phyloP scores from a whole-genome alignment of 176 grass and related monocot species.

The Tillandsia fasciculata region DNA sequence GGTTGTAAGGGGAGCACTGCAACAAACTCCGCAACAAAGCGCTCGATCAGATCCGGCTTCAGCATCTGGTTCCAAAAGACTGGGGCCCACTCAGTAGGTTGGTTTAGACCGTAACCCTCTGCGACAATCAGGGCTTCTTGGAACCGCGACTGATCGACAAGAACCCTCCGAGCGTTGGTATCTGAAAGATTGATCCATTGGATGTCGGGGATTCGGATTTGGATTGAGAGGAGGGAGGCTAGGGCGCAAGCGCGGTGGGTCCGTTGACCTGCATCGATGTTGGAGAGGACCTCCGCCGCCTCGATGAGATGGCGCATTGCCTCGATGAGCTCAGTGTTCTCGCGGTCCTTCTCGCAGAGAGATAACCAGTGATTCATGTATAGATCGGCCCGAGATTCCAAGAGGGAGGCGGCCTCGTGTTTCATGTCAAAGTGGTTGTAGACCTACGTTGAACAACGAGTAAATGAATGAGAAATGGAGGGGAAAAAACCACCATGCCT shows the following conservation, averaged over 20 bases:
- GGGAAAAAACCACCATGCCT: background rate
- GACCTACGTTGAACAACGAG: constrained; percentile 33
- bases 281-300: constrained; percentile 74
- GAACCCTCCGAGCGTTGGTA: constrained; percentile 53
- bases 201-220: constrained; percentile 85
- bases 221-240: constrained; percentile 78
- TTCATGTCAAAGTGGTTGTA: constrained; percentile 97
- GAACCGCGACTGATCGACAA: constrained; percentile 86
- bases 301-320: constrained; percentile 82
- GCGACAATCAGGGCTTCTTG: constrained; percentile 94
- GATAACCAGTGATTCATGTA: constrained; percentile 69
- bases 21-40: constrained; percentile 81
- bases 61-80: constrained; percentile 88
- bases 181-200: constrained; percentile 79
- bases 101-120: constrained; percentile 80
- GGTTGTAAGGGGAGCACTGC: constrained; percentile 73
- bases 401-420: constrained; percentile 77
- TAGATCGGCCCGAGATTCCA: constrained; percentile 64
- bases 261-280: constrained; percentile 75
- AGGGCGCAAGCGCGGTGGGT: constrained; percentile 69
- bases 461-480: constrained; percentile 9
- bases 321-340: constrained; percentile 65
- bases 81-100: constrained; percentile 80
- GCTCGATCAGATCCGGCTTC: constrained; percentile 80
- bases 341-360: constrained; percentile 54